phyloP scores from a whole-genome alignment of 2,329 filamentous ascomycete species.

The Cladosporium colombiae region DNA sequence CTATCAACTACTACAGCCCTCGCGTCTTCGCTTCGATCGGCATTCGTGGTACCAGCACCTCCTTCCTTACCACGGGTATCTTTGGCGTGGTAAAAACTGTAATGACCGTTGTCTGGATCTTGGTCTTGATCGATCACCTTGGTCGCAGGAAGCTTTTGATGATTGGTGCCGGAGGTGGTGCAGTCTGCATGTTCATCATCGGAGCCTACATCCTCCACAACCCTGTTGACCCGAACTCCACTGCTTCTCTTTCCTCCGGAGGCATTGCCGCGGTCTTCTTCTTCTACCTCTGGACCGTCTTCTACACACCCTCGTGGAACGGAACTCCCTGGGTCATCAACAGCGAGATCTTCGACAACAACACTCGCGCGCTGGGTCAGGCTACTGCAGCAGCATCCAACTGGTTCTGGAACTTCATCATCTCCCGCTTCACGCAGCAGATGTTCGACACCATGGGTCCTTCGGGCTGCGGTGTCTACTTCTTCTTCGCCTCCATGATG shows the following conservation, averaged over 20 bases:
- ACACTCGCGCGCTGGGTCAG: conserved; percentile 68
- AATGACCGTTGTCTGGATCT: conserved; percentile 67
- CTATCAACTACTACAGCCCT: conserved; percentile 69
- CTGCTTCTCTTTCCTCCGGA: conserved; percentile 43
- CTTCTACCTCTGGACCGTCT: conserved; percentile 73
- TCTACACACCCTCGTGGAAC: conserved; percentile 59
- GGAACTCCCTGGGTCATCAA: conserved; percentile 62
- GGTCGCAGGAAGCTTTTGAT: conserved; percentile 66
- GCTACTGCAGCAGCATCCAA: conserved; percentile 71
- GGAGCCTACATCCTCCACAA: conserved; percentile 56
- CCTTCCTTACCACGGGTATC: conserved; percentile 69
- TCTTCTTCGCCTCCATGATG: conserved; percentile 53
- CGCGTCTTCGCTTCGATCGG: conserved; percentile 69
- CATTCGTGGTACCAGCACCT: conserved; percentile 59
- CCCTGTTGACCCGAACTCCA: conserved; percentile 26
- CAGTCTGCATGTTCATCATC: conserved; percentile 65
- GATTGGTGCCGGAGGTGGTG: conserved; percentile 63
- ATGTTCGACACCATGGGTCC: conserved; percentile 54
- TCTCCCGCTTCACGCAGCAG: conserved; percentile 66
- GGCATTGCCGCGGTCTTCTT: conserved; percentile 67
- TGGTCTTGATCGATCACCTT: conserved; percentile 67
- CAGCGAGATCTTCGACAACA: conserved; percentile 71
- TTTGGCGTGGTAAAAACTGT: conserved; percentile 76
- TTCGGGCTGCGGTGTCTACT: conserved; percentile 42
- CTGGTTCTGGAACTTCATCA: conserved; percentile 73